Conservation (phyloP, 345 rosid genomes). For the Psidium guajava region DNA sequence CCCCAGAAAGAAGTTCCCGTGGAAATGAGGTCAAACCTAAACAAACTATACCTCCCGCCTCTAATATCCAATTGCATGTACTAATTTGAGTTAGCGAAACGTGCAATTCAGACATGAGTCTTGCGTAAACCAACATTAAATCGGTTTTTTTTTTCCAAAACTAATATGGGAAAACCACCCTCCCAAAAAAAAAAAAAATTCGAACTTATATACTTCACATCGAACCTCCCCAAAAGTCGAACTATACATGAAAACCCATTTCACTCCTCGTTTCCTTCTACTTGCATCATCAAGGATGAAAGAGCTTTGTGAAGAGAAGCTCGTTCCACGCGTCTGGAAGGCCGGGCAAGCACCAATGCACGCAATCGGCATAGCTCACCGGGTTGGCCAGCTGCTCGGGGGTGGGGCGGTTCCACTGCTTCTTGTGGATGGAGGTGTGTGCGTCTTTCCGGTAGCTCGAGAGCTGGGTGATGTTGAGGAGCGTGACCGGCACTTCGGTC, state of each 20-base stretch:
- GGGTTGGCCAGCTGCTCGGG: constrained; percentile 77
- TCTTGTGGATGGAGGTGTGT: constrained; percentile 73
- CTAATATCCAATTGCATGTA: background rate
- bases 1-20: background rate
- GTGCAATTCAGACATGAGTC: background rate
- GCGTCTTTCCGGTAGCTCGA: constrained; percentile 89
- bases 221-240: background rate
- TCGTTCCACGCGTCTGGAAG: constrained; percentile 94
- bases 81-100: background rate
- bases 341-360: constrained; percentile 98
- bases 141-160: background rate
- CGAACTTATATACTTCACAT: background rate
- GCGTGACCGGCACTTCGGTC: constrained; percentile 40
- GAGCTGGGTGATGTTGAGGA: constrained; percentile 58
- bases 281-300: background rate
- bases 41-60: background rate
- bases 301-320: constrained; percentile 37
- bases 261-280: background rate
- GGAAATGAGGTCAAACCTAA: background rate
- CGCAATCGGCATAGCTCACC: constrained; percentile 76
- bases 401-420: constrained; percentile 72
- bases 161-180: background rate
- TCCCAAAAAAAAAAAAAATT: background rate
- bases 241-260: background rate
- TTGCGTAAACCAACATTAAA: background rate